phyloP scores from a whole-genome alignment of 1,284 basidiomycete genomes.

The Porodaedalea pini region DNA sequence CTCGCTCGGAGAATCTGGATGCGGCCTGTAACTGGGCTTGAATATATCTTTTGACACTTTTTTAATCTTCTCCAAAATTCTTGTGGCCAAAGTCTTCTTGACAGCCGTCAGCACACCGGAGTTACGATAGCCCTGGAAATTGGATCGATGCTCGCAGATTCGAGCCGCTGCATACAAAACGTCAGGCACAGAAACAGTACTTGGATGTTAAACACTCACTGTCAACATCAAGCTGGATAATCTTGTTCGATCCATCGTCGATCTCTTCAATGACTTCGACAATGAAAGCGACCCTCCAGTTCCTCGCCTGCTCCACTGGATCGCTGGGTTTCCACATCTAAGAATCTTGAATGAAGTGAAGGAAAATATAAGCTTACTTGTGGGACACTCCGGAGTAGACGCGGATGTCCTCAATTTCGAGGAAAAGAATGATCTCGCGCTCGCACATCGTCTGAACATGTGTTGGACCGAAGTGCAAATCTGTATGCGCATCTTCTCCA shows the following conservation, averaged over 20 bases:
- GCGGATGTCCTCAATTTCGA: slow-evolving; percentile 29
- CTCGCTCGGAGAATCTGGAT: too few species aligned
- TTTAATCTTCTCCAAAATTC: too few species aligned
- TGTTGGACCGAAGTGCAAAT: slow-evolving; percentile 30
- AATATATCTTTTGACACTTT: too few species aligned
- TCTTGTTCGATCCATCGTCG: slow-evolving; percentile 25
- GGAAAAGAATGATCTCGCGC: slow-evolving; percentile 32
- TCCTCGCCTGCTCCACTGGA: slow-evolving; percentile 10
- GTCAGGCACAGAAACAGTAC: neutral
- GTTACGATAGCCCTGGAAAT: slow-evolving; percentile 25
- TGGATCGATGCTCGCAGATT: slow-evolving; percentile 29
- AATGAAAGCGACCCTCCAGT: slow-evolving; percentile 33
- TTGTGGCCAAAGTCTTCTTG: slow-evolving; percentile 27
- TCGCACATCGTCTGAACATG: slow-evolving; percentile 31
- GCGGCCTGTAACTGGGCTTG: too few species aligned
- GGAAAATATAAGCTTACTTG: slow-evolving; percentile 21
- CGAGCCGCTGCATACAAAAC: slow-evolving; percentile 25
- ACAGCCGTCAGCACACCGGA: slow-evolving; percentile 24
- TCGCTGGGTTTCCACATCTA: neutral
- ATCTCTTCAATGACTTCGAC: slow-evolving; percentile 28
- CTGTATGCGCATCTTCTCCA: slow-evolving; percentile 26
- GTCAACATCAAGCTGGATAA: slow-evolving; percentile 27
- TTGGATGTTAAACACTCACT: slow-evolving; percentile 24
- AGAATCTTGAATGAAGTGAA: neutral
- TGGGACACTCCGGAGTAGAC: slow-evolving; percentile 29